Base-by-base conservation (phyloP, 768 basidiomycete genomes). In the Leccinum longicurvipes region DNA sequence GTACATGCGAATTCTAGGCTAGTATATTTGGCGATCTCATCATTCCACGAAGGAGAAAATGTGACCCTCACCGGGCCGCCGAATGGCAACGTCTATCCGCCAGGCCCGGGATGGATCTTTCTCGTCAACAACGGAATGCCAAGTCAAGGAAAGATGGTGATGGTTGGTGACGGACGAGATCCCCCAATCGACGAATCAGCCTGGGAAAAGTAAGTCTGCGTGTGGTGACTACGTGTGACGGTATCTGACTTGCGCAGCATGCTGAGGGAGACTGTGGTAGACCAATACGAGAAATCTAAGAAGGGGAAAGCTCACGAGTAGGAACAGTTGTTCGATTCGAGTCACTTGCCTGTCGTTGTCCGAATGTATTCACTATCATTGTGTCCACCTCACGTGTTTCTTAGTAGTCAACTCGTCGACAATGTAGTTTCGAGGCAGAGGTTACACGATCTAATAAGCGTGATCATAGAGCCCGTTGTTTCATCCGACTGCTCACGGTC, bases 401-500 rank as follows among this genome's bases (percentile, higher is more conserved):
- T 49, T 32, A 31, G 31, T 7, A 49, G 49, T 54, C 51, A 45
- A 47, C 29, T 54, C 49, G 47, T 62, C 21, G 58, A 59, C 31
- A 41, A 44, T 60, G 55, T 54, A 53, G 36, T 39, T 53, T 34
- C 46, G 15, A 31, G 41, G 10, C 32, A 47, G 28, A 56, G 19
- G 31, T 48, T 58, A 60, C 55, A 57, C 25, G 15, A 31, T 56
- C 28, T 47, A 62, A 47, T 17, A 28, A 39, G 39, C 17, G 44
- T 57, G 23, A 58, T 74, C 77, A 94, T 58, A 96, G 67, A 21
- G 90, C 91, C 55, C 95, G 82, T 76, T 98, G 95, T 71, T 87
- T 91, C 90, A 97, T 89, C 59, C 94, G 81, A 62, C 89, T 88
- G 69, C 91, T 91, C 47, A 97, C 91, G 6, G 93, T 94, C 68